Conservation (phyloP, 129 eudicot genomes). For the Pulicaria dysenterica region DNA sequence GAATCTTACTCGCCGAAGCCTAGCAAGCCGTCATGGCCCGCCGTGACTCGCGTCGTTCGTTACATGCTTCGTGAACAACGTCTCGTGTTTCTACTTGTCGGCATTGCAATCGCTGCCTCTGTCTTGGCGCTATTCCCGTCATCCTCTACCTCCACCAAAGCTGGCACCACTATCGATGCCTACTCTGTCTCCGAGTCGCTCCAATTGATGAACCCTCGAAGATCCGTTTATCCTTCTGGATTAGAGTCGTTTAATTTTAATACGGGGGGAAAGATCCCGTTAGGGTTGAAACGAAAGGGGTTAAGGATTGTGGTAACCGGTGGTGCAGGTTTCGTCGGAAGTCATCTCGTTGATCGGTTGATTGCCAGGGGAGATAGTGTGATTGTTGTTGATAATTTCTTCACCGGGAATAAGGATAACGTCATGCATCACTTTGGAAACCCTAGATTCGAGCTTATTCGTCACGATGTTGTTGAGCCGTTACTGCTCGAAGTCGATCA, state of each 20-base stretch:
- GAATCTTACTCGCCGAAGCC: conserved; percentile 64
- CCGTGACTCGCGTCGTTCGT: conserved; percentile 41
- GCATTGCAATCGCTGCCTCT: conserved; percentile 67
- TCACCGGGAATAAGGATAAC: conserved; percentile 87
- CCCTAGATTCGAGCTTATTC: conserved; percentile 80
- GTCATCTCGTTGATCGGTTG: conserved; percentile 83
- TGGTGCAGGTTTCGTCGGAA: conserved; percentile 96
- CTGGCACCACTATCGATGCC: conserved; percentile 14
- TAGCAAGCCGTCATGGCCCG: conserved; percentile 45
- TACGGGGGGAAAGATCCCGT: conserved; percentile 71
- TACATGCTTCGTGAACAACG: conserved; percentile 82
- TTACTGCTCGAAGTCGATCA: conserved; percentile 82
- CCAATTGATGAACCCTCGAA: conserved; percentile 25
- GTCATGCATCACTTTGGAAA: conserved; percentile 87
- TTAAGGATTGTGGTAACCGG: conserved; percentile 82
- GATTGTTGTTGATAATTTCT: conserved; percentile 90
- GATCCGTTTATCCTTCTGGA: conserved; percentile 32
- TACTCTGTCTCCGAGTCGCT: conserved; percentile 35
- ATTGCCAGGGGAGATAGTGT: conserved; percentile 82
- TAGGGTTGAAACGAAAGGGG: conserved; percentile 71
- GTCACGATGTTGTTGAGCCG: conserved; percentile 96
- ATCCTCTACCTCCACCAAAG: conserved; percentile 9
- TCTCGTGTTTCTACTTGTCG: conserved; percentile 61
- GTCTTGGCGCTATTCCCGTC: conserved; percentile 51
- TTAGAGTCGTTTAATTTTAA: conserved; percentile 45